Evolutionary conservation across 1,284 basidiomycete species (phyloP).

Genomic region (Ceraceosorus bombacis): DNA sequence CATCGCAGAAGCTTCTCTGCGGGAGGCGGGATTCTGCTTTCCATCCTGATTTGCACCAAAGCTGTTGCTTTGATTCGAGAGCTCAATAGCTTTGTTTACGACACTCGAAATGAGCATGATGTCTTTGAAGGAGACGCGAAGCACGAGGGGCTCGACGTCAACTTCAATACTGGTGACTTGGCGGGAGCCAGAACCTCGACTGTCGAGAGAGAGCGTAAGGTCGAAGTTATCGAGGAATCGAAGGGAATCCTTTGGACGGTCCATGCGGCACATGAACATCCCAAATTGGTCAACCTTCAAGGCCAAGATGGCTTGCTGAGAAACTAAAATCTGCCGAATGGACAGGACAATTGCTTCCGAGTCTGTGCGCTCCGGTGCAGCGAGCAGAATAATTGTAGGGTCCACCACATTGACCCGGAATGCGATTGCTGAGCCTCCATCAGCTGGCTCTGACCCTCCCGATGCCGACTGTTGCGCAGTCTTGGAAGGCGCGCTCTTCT

Average conservation of each 20-base stretch:
- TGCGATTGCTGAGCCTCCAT: slow-evolving; percentile 41
- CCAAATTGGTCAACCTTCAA: slow-evolving; percentile 75
- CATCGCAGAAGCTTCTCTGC: too few relatives aligned
- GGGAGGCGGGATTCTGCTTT: neutral
- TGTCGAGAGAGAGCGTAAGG: slow-evolving; percentile 78
- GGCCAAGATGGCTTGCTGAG: slow-evolving; percentile 83
- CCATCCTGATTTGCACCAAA: neutral
- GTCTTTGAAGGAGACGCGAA: slow-evolving; percentile 87
- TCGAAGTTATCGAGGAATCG: slow-evolving; percentile 91
- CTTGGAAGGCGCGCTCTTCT: neutral
- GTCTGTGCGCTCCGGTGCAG: slow-evolving; percentile 69
- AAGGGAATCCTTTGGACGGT: slow-evolving; percentile 69
- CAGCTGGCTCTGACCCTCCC: neutral
- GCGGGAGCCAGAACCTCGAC: slow-evolving; percentile 63
- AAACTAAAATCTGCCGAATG: slow-evolving; percentile 77
- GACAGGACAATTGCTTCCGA: slow-evolving; percentile 81
- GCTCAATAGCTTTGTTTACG: slow-evolving; percentile 74
- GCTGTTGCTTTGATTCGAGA: slow-evolving; percentile 51
- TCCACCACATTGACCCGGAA: slow-evolving; percentile 87
- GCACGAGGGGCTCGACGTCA: slow-evolving; percentile 67
- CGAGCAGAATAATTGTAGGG: slow-evolving; percentile 80
- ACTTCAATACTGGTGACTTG: slow-evolving; percentile 79
- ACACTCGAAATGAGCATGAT: slow-evolving; percentile 84
- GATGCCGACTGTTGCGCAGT: neutral
- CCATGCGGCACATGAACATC: slow-evolving; percentile 88